Evolutionary conservation across 208 protist genomes (phyloP).

Genomic region (Trypanosoma conorhini): DNA sequence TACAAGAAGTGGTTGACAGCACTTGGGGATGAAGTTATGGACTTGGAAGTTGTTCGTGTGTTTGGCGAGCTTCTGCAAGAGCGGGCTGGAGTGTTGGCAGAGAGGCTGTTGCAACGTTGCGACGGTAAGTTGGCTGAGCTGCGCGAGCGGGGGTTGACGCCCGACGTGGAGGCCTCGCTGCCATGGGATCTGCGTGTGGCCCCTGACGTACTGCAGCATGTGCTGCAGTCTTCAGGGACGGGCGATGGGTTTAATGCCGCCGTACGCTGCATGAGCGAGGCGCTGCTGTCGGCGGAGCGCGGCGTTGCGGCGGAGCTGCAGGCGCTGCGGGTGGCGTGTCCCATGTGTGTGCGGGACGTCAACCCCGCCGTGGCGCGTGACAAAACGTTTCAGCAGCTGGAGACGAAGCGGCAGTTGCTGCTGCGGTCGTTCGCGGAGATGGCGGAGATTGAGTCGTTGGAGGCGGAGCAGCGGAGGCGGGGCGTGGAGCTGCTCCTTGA

Average conservation of each 20-base stretch:
- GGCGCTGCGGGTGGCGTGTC: slow-evolving; percentile 35
- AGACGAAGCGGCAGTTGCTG: slow-evolving; percentile 21
- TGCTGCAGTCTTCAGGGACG: not conserved
- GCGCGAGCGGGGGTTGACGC: not conserved
- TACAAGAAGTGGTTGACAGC: slow-evolving; percentile 41
- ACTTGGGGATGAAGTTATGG: slow-evolving; percentile 43
- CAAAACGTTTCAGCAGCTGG: slow-evolving; percentile 37
- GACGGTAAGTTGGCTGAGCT: not conserved
- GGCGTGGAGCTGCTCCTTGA: slow-evolving; percentile 58
- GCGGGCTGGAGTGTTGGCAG: slow-evolving; percentile 29
- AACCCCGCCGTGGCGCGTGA: slow-evolving; percentile 44
- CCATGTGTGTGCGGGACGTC: slow-evolving; percentile 50
- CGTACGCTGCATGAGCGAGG: slow-evolving; percentile 24
- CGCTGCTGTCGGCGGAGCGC: slow-evolving; percentile 32
- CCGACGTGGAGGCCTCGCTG: not conserved
- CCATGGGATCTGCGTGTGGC: not conserved
- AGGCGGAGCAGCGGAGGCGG: slow-evolving; percentile 48
- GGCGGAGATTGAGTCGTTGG: slow-evolving; percentile 46
- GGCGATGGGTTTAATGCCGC: slow-evolving; percentile 14
- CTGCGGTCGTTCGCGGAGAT: slow-evolving; percentile 27
- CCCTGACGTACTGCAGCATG: not conserved
- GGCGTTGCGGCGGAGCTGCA: slow-evolving; percentile 30
- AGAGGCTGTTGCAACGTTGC: not conserved
- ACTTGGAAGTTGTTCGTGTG: slow-evolving; percentile 54
- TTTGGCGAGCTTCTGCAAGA: slow-evolving; percentile 70